phyloP scores from a whole-genome alignment of 441 rosid genomes.

The Metrosideros polymorpha region DNA sequence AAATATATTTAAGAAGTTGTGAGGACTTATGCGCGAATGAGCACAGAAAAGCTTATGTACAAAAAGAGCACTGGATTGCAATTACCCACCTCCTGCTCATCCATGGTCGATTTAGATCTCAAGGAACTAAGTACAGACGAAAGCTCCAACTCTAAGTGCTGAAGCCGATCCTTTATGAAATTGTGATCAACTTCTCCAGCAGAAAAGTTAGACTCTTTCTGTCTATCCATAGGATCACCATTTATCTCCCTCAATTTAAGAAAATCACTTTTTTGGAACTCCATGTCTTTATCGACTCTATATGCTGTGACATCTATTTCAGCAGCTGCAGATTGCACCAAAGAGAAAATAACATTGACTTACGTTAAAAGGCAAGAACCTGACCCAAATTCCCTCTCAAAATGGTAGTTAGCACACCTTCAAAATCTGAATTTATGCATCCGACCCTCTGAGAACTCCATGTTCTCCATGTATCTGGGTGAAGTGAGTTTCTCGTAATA shows the following conservation, averaged over 20 bases:
- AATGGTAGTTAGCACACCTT: slow-evolving; percentile 35
- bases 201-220: slow-evolving; percentile 18
- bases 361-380: background rate
- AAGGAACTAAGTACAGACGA: slow-evolving; percentile 52
- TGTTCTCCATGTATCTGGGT: slow-evolving; percentile 55
- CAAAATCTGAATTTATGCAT: slow-evolving; percentile 39
- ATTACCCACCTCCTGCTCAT: slow-evolving; percentile 35
- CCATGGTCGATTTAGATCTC: slow-evolving; percentile 38
- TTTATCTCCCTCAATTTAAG: slow-evolving; percentile 14
- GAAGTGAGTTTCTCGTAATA: slow-evolving; percentile 20
- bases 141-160: slow-evolving; percentile 64
- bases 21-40: background rate
- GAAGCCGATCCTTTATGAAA: slow-evolving; percentile 48
- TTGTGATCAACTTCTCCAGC: slow-evolving; percentile 18
- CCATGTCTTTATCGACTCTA: background rate
- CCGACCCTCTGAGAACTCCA: slow-evolving; percentile 73
- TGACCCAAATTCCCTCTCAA: background rate
- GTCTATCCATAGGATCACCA: slow-evolving; percentile 15
- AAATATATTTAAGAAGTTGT: background rate
- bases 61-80: background rate
- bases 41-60: background rate
- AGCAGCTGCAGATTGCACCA: slow-evolving; percentile 35
- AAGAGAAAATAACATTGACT: background rate
- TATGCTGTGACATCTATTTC: slow-evolving; percentile 22
- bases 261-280: slow-evolving; percentile 16